These are phyloP conservation scores for Acer negundo DNA, from an alignment of 345 rosid species.

Conservation along the genomic window DNA sequence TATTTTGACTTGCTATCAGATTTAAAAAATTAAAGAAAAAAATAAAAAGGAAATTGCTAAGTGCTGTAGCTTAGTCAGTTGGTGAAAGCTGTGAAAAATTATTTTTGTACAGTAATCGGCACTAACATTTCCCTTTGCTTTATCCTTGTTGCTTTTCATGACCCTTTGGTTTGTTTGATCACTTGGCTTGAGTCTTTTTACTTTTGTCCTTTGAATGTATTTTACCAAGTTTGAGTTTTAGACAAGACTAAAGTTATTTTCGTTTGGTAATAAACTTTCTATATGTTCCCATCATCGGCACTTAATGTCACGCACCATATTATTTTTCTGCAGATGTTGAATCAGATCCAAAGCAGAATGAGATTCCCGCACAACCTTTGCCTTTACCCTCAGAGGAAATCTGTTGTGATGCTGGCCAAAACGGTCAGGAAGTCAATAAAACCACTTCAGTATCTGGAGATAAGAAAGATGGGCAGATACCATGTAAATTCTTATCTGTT, in stretches of 20 bases:
- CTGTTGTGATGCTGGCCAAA: slow-evolving; percentile 15
- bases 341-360: slow-evolving; percentile 19
- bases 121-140: background rate
- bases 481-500: background rate
- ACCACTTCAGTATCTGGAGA: slow-evolving; percentile 26
- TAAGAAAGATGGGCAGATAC: slow-evolving; percentile 26
- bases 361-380: slow-evolving; percentile 14
- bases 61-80: background rate
- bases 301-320: background rate
- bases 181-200: background rate
- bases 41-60: background rate
- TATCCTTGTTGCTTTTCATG: background rate
- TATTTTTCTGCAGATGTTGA: slow-evolving; percentile 25
- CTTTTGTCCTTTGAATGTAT: background rate
- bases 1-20: background rate
- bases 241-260: background rate
- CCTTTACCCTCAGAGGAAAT: slow-evolving; percentile 24
- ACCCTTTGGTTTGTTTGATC: background rate
- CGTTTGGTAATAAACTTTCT: background rate
- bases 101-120: background rate
- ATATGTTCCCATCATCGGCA: background rate
- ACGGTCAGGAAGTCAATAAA: slow-evolving; percentile 25
- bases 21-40: background rate
- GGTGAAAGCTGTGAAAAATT: background rate
- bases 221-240: background rate